phyloP scores from a whole-genome alignment of 768 basidiomycete genomes.

The Amanita fuliginea region DNA sequence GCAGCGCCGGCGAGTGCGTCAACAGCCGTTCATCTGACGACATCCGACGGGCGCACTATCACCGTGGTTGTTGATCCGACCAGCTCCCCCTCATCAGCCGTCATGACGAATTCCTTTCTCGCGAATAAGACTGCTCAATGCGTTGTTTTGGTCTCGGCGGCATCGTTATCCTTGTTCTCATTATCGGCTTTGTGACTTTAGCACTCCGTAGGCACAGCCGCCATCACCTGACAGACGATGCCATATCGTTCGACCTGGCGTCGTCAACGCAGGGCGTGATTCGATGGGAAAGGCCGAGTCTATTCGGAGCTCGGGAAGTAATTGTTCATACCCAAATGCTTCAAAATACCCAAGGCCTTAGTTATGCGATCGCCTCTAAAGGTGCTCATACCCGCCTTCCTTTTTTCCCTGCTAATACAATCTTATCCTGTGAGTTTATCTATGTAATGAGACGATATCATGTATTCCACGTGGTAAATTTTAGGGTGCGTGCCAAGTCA shows the following conservation, averaged over 20 bases:
- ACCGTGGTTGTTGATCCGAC: background rate
- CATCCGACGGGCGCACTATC: slow-evolving; percentile 1
- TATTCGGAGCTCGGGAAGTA: slow-evolving; percentile 18
- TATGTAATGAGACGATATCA: background rate
- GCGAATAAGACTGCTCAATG: slow-evolving; percentile 57
- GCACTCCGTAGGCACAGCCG: slow-evolving; percentile 37
- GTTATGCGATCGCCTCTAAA: background rate
- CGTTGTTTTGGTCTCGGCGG: slow-evolving; percentile 41
- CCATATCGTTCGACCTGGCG: slow-evolving; percentile 40
- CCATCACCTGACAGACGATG: slow-evolving; percentile 22
- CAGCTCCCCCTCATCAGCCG: slow-evolving; percentile 13
- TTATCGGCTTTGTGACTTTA: slow-evolving; percentile 34
- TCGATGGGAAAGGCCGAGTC: slow-evolving; percentile 17
- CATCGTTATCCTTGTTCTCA: slow-evolving; percentile 31
- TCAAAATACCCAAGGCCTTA: background rate
- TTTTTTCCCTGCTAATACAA: background rate
- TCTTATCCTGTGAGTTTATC: background rate
- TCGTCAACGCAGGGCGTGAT: slow-evolving; percentile 13
- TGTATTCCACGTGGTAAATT: no score
- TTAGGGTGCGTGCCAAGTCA: no score
- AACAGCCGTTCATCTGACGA: background rate
- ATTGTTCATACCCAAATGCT: slow-evolving; percentile 6
- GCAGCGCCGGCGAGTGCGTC: slow-evolving; percentile 1
- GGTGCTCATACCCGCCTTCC: background rate
- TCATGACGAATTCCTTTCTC: slow-evolving; percentile 34